A percentile compares a stretch with the other conserved stretches of the same genome.
Conservation (phyloP, 2,329 filamentous ascomycete species). For the Raffaelea albimanens region DNA sequence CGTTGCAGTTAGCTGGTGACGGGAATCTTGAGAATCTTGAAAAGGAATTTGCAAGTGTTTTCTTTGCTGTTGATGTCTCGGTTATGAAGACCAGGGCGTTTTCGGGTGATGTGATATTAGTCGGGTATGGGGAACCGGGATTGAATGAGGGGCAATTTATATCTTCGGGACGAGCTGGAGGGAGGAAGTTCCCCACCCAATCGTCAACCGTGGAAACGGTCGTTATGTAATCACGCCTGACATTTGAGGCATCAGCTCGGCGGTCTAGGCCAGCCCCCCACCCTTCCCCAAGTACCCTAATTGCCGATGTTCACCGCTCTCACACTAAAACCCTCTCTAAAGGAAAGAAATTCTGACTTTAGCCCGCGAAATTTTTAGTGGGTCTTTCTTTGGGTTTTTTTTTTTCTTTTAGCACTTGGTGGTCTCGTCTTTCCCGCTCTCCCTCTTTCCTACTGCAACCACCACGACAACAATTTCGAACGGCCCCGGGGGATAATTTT, state of each 20-base stretch:
- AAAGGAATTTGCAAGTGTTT: background rate
- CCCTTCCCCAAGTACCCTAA: conserved; percentile 26
- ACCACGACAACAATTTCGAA: conserved; percentile 27
- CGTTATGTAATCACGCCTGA: conserved; percentile 2
- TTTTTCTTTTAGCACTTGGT: conserved; percentile 1
- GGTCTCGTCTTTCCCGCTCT: conserved; percentile 4
- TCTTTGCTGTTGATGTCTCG: background rate
- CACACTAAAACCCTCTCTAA: conserved; percentile 16
- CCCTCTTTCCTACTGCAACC: conserved; percentile 12
- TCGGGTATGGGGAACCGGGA: background rate
- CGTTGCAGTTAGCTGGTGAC: no score
- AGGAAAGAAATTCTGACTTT: background rate
- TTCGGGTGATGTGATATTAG: background rate
- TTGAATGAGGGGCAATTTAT: background rate
- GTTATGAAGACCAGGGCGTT: no score
- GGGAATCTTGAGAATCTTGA: no score
- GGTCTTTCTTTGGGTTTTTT: conserved; percentile 1
- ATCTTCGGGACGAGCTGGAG: background rate
- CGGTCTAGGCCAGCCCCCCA: no score
- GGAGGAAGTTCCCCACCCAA: no score
- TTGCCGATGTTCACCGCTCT: conserved; percentile 34
- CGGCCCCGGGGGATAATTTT: conserved; percentile 9
- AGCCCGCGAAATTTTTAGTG: conserved; percentile 5
- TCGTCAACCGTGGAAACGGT: no score
- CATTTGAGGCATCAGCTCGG: background rate